Evolutionary conservation across 805 yeast genomes (phyloP), one percentile per base, ranked within the genome.

Genomic region (Saccharomycopsis vini): DNA sequence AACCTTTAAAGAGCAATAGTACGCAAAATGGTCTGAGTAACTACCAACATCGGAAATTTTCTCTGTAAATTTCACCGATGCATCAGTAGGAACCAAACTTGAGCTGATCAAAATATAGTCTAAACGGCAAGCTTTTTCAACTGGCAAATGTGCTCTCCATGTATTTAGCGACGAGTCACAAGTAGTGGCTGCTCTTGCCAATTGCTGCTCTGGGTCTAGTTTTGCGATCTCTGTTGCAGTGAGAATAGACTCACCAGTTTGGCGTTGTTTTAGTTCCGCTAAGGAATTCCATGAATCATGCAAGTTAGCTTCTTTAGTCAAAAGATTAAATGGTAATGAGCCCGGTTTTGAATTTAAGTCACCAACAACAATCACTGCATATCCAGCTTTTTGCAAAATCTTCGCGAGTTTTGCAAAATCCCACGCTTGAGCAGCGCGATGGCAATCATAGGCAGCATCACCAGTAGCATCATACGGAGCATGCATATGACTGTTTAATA

Each of bases 341-440:
- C 84, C 92, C 0, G 97, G 97, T 50, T 79, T 72, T 3, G 92
- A 83, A 59, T 92, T 92, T 56, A 92, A 71, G 62, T 92, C 98
- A 2, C 98, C 98, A 26, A 89, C 96, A 42, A 88, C 77, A 24
- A 92, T 72, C 0, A 85, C 90, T 1, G 89, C 81, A 59, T 86
- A 82, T 0, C 97, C 95, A 0, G 90, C 81, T 44, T 67, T 68
- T 36, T 69, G 68, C 37, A 89, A 71, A 30, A 78, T 61, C 15
- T 69, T 69, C 1, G 83, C 77, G 29, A 88, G 47, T 41, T 76
- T 73, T 28, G 92, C 72, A 59, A 92, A 75, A 59, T 89, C 96
- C 97, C 97, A 92, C 1, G 97, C 97, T 62, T 92, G 98, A 46
- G 92, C 75, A 0, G 96, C 79, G 39, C 98, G 68, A 57, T 92